Evolutionary conservation across 495 filamentous ascomycete genomes (phyloP).

Genomic region (Xylaria telfairii): DNA sequence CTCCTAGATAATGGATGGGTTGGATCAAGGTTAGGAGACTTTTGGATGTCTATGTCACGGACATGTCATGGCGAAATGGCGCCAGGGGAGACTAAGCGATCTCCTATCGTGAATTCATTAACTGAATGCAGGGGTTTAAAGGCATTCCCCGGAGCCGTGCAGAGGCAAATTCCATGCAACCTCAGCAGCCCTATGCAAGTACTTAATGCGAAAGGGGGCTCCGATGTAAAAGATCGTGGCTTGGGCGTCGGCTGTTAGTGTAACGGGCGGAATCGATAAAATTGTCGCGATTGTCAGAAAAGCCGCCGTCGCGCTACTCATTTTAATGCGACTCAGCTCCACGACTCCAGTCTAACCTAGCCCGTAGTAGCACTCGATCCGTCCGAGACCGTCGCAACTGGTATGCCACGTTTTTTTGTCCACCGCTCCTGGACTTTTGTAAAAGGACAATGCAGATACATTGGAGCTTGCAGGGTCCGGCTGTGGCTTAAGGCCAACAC

Average conservation of each 20-base stretch:
- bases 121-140: conserved; percentile 6
- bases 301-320: neutral
- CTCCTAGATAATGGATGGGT: neutral
- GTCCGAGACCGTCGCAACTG: neutral
- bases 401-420: conserved; percentile 10
- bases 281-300: neutral
- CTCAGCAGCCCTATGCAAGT: conserved; percentile 21
- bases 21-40: neutral
- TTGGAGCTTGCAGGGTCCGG: conserved; percentile 20
- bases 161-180: neutral
- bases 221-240: conserved; percentile 16
- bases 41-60: neutral
- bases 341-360: neutral
- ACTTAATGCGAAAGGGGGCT: conserved; percentile 1
- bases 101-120: neutral
- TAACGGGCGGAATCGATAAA: neutral
- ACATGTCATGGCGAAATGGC: neutral
- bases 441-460: conserved; percentile 24
- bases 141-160: neutral
- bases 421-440: conserved; percentile 25
- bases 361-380: conserved; percentile 7
- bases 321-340: conserved; percentile 9
- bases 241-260: conserved; percentile 6
- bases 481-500: neutral
- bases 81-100: neutral